phyloP scores from a whole-genome alignment of 768 basidiomycete species.

The Sporobolomyces roseus region DNA sequence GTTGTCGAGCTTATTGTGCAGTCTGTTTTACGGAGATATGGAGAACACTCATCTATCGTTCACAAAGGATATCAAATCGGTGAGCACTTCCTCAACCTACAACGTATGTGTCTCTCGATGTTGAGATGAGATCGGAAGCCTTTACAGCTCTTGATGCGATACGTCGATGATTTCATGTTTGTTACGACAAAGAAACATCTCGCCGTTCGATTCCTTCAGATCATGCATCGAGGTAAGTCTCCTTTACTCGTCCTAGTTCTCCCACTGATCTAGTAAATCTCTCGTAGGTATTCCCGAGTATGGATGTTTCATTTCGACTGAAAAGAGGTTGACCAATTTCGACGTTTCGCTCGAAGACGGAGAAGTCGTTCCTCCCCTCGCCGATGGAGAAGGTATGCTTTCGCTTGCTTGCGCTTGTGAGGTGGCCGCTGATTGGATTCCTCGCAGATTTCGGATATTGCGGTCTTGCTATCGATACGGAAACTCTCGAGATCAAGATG shows the following conservation, averaged over 20 bases:
- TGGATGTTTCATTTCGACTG: slow-evolving; percentile 80
- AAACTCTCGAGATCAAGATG: slow-evolving; percentile 64
- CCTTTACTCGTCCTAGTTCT: background rate
- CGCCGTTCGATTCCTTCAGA: slow-evolving; percentile 66
- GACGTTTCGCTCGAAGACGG: slow-evolving; percentile 50
- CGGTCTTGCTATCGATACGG: slow-evolving; percentile 73
- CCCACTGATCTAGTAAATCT: no score
- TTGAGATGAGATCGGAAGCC: no score
- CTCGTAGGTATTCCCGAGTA: slow-evolving; percentile 79
- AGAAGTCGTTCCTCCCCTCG: slow-evolving; percentile 49
- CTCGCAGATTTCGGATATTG: slow-evolving; percentile 85
- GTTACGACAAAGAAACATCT: slow-evolving; percentile 64
- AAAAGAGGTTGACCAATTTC: slow-evolving; percentile 88
- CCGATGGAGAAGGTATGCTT: slow-evolving; percentile 47
- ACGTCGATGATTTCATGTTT: slow-evolving; percentile 93
- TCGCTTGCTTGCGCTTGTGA: background rate
- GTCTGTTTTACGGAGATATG: slow-evolving; percentile 86
- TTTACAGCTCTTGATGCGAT: slow-evolving; percentile 68
- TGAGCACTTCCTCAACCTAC: slow-evolving; percentile 53
- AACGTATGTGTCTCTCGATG: no score
- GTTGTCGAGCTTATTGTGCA: slow-evolving; percentile 82
- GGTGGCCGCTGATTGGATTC: background rate
- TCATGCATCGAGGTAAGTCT: slow-evolving; percentile 67
- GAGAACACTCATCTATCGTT: slow-evolving; percentile 60
- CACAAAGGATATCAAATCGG: slow-evolving; percentile 60